Evolutionary conservation across 1,284 basidiomycete species (phyloP).

Genomic region (Grifola frondosa): DNA sequence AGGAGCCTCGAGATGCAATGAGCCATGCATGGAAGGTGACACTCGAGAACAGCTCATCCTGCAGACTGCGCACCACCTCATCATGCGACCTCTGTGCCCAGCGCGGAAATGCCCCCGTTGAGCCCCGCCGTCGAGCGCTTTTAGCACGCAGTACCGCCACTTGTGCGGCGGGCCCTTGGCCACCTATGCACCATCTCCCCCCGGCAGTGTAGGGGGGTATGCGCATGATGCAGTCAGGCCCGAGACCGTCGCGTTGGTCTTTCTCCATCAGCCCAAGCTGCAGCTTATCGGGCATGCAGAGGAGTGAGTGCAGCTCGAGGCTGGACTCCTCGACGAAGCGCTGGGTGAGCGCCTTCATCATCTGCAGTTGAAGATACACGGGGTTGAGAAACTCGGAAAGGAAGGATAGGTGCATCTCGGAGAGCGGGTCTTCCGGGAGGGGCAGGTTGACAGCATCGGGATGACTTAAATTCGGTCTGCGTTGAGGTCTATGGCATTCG

Average conservation of each 20-base stretch:
- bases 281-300: constrained; percentile 58
- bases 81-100: constrained; percentile 48
- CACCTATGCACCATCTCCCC: constrained; percentile 60
- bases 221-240: constrained; percentile 45
- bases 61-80: constrained; percentile 60
- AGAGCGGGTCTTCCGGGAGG: constrained; percentile 50
- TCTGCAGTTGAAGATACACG: constrained; percentile 81
- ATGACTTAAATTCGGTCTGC: constrained; percentile 53
- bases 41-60: constrained; percentile 80
- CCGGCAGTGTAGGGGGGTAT: constrained; percentile 66
- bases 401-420: constrained; percentile 61
- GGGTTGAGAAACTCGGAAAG: constrained; percentile 84
- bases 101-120: constrained; percentile 41
- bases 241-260: constrained; percentile 68
- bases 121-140: constrained; percentile 10
- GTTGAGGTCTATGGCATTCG: no score
- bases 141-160: constrained; percentile 82
- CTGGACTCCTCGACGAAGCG: constrained; percentile 88
- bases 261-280: constrained; percentile 60
- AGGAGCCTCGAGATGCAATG: constrained; percentile 75
- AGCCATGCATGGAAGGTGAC: constrained; percentile 89
- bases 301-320: constrained; percentile 84
- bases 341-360: constrained; percentile 74
- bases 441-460: constrained; percentile 43
- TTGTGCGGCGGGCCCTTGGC: constrained; percentile 89